Evolutionary conservation across 1,284 basidiomycete genomes (phyloP).

Genomic region (Tilletia walkeri): DNA sequence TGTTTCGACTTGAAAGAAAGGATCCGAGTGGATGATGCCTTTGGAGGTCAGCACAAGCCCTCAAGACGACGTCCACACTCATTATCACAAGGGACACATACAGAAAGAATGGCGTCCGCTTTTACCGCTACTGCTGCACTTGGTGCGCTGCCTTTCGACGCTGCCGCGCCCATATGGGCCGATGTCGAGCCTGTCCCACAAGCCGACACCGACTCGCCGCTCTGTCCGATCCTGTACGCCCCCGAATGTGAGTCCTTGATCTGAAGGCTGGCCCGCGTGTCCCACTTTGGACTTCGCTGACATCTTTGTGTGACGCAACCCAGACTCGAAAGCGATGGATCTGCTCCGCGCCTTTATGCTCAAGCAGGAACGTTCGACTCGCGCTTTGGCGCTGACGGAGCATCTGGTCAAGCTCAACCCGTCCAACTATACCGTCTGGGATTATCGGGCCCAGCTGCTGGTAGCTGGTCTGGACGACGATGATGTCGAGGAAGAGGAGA

Average conservation of each 20-base stretch:
- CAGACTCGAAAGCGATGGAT: slow-evolving; percentile 48
- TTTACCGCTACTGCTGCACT: background rate
- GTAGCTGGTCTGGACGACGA: slow-evolving; percentile 19
- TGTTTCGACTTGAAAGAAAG: no score
- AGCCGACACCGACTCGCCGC: slow-evolving; percentile 40
- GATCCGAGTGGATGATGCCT: no score
- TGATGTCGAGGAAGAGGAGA: background rate
- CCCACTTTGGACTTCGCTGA: background rate
- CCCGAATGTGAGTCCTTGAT: slow-evolving; percentile 31
- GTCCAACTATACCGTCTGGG: slow-evolving; percentile 47
- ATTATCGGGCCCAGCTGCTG: slow-evolving; percentile 44
- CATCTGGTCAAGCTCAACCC: slow-evolving; percentile 45
- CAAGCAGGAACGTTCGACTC: slow-evolving; percentile 32
- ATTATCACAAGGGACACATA: background rate
- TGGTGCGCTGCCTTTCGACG: slow-evolving; percentile 28
- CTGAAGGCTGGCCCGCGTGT: background rate
- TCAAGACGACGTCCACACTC: no score
- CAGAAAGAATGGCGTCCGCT: background rate
- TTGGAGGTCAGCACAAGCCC: no score
- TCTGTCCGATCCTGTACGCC: slow-evolving; percentile 51
- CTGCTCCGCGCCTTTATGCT: slow-evolving; percentile 41
- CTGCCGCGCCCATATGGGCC: slow-evolving; percentile 34
- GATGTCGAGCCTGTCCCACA: slow-evolving; percentile 42
- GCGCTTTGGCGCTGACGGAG: slow-evolving; percentile 43
- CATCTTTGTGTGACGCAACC: background rate